Evolutionary conservation across 768 basidiomycete genomes (phyloP).

Genomic region (Trametes cingulata): DNA sequence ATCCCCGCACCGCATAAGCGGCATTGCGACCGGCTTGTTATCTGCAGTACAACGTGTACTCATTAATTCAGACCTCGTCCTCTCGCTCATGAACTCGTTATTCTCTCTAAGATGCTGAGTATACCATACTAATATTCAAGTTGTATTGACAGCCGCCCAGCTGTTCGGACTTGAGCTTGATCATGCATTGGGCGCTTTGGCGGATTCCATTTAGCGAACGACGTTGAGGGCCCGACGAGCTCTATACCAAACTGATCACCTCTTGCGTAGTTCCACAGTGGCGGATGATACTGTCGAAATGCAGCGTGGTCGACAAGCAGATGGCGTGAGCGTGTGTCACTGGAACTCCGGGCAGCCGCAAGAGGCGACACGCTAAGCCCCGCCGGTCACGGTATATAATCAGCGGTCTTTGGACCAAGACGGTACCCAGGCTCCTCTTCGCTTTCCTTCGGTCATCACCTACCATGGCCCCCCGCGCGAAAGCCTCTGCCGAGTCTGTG

Average conservation of each 20-base stretch:
- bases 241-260: no score
- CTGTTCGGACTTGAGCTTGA: no score
- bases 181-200: no score
- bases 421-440: conserved; percentile 11
- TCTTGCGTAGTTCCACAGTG: no score
- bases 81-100: no score
- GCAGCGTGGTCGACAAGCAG: not conserved
- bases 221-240: no score
- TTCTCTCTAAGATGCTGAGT: no score
- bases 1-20: not conserved
- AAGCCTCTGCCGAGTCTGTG: conserved; percentile 30
- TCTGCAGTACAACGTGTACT: conserved; percentile 2
- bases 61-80: conserved; percentile 1
- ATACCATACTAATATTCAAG: no score
- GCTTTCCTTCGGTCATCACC: conserved; percentile 11
- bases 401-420: not conserved
- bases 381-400: conserved; percentile 14
- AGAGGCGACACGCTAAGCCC: conserved; percentile 17
- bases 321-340: conserved; percentile 12
- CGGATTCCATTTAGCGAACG: no score
- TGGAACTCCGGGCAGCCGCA: not conserved
- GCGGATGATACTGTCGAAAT: not conserved
- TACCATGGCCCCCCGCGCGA: conserved; percentile 21
- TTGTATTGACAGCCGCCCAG: no score
- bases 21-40: not conserved